Base-by-base conservation (phyloP, 176 grass and related monocot genomes). In the Oryza glaberrima region DNA sequence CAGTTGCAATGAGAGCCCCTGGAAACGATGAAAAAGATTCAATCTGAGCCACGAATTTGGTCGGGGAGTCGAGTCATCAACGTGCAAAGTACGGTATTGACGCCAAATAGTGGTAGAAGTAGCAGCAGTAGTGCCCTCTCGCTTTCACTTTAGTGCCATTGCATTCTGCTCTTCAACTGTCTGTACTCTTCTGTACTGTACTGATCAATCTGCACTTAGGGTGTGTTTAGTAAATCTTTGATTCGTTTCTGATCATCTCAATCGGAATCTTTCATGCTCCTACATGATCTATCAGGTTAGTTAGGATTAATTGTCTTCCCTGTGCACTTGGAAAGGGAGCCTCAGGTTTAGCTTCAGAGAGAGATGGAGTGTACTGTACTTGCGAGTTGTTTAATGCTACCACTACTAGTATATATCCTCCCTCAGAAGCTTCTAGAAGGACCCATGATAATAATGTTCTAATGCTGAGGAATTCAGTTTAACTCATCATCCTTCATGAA, bases 81-180 rank as follows among this genome's bases (percentile, higher is more conserved):
- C 75, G 88, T 90, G 61, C 69, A 32, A 78, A n/a, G 22, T 12
- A 79, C 75, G 84, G 88, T 32, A 49, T 49, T 74, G 74, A 78
- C 73, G 68, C n/a, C 58, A 73, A 65, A 78, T 19, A 36, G 51
- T 41, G 7, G 40, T 44, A 44, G 43, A 15, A 8, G 63, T 13
- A 10, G 19, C 17, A 32, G 52, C 44, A 11, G 28, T 72, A 64
- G 44, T 20, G 22, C 20, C 36, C 73, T 17, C 17, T 76, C 73
- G 19, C 78, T 86, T 73, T 82, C 78, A 67, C 34, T 9, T 41
- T 41, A 8, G 40, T 63, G 1, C 58, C 58, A 23, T 4, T 23
- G 58, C 58, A 11, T 63, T 63, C 58, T 63, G 58, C 13, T 63
- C 58, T 63, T 63, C 20, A 63, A 63, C n/a, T 11, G 9, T 23